Conservation (phyloP, 768 basidiomycete genomes). For the Strobilomyces dryophilus region DNA sequence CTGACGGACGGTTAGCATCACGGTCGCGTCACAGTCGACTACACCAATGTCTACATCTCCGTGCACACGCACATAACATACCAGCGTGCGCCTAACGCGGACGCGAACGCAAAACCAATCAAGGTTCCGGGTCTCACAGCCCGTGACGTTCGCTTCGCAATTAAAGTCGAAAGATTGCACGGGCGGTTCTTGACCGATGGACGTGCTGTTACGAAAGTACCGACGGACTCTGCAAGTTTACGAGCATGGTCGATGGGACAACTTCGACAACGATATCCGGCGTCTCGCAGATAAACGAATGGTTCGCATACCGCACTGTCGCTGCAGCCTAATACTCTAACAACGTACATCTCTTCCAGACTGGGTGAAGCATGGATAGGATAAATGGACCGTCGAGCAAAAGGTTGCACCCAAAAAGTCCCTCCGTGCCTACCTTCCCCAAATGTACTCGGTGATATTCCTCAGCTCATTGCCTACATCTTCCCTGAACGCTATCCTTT, state of each 20-base stretch:
- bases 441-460: slow-evolving; percentile 26
- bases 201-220: slow-evolving; percentile 23
- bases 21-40: slow-evolving; percentile 28
- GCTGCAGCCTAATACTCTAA: slow-evolving; percentile 2
- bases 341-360: slow-evolving; percentile 3
- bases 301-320: background rate
- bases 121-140: slow-evolving; percentile 42
- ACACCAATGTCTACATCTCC: slow-evolving; percentile 18
- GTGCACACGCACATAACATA: slow-evolving; percentile 28
- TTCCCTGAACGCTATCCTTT: slow-evolving; percentile 32
- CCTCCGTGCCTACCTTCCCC: slow-evolving; percentile 17
- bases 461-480: slow-evolving; percentile 26
- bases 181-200: slow-evolving; percentile 18
- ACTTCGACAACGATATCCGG: slow-evolving; percentile 21
- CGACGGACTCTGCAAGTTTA: slow-evolving; percentile 5
- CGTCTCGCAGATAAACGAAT: background rate
- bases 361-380: background rate
- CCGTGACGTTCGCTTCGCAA: slow-evolving; percentile 49
- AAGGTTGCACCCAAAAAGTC: background rate
- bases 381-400: background rate
- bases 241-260: slow-evolving; percentile 24
- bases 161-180: slow-evolving; percentile 36
- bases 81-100: slow-evolving; percentile 3
- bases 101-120: slow-evolving; percentile 8
- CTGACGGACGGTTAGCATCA: slow-evolving; percentile 24